Evolutionary conservation across 2,329 filamentous ascomycete genomes (phyloP).

Genomic region (Pseudocercospora fijiensis): DNA sequence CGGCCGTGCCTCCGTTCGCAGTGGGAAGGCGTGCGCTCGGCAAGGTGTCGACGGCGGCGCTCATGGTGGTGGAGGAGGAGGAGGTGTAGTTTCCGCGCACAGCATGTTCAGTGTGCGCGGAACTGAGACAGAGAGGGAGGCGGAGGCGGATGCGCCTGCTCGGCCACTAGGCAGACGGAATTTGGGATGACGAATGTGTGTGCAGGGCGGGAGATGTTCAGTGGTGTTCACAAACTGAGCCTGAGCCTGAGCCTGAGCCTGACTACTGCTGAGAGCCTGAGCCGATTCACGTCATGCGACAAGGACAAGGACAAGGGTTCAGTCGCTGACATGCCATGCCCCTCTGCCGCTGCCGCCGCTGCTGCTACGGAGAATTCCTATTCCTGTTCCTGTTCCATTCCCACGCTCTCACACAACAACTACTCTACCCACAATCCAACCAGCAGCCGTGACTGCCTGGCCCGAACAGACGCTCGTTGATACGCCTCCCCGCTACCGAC

Average conservation of each 20-base stretch:
- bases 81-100: not conserved
- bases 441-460: not conserved
- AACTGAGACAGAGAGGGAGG: not conserved
- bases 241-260: too few relatives aligned
- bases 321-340: not conserved
- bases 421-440: not conserved
- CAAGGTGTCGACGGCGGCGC: slow-evolving; percentile 9
- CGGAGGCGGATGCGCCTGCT: not conserved
- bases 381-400: too few relatives aligned
- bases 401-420: not conserved
- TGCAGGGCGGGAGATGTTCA: too few relatives aligned
- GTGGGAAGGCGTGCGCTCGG: not conserved
- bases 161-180: not conserved
- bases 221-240: too few relatives aligned
- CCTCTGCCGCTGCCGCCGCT: too few relatives aligned
- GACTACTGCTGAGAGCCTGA: too few relatives aligned
- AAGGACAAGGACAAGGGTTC: too few relatives aligned
- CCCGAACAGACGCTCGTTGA: not conserved
- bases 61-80: slow-evolving; percentile 15
- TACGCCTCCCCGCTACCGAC: not conserved
- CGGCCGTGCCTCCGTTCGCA: not conserved
- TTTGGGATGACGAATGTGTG: not conserved
- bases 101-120: slow-evolving; percentile 14
- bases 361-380: too few relatives aligned
- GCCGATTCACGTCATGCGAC: too few relatives aligned